Base-by-base conservation (phyloP, 2,329 filamentous ascomycete genomes). In the Venturia carpophila region DNA sequence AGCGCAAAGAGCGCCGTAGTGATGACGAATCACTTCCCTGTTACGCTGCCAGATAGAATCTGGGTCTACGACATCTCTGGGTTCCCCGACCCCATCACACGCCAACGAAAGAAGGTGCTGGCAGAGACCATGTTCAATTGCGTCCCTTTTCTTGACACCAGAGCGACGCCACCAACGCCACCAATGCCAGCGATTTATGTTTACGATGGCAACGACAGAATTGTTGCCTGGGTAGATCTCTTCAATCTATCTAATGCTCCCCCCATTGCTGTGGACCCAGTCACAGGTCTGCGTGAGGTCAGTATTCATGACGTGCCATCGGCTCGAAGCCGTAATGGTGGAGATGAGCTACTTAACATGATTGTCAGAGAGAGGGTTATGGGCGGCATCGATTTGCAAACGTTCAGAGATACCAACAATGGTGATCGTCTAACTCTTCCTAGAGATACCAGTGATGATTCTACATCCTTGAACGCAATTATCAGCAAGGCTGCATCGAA, bases 51-150 rank as follows among this genome's bases (percentile, higher is more conserved):
- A 3, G 9, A 2, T 24, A 47, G 21, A 9, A 47, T 47, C 2
- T 47, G 45, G 45, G 21, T n/a, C 19, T 47, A 47, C 45, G 45
- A 47, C 45, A 47, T 47, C 21, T 24, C 17, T n/a, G 21, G 21
- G 5, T 24, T 47, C 7, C 45, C 45, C 19, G 3, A 3, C 45
- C 19, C 19, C 21, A 24, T 24, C 45, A 47, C 45, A 7, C 17
- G 45, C 19, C 17, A 47, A 47, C 17, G 24, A 10, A 34, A 34
- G 55, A 60, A 19, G 24, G 55, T 60, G 17, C 55, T 60, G n/a
- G 24, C 24, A n/a, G n/a, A 60, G 17, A 60, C 55, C 17, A 60
- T 60, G 55, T 21, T 60, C 55, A 60, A 60, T 41, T 19, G 27
- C 27, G 24, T 6, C 17, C 7, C 19, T 6, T 41, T 34, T 17